Evolutionary conservation across 2,329 filamentous ascomycete species (phyloP), one percentile per base, ranked within the genome.

Genomic region (Diaporthe velutina): DNA sequence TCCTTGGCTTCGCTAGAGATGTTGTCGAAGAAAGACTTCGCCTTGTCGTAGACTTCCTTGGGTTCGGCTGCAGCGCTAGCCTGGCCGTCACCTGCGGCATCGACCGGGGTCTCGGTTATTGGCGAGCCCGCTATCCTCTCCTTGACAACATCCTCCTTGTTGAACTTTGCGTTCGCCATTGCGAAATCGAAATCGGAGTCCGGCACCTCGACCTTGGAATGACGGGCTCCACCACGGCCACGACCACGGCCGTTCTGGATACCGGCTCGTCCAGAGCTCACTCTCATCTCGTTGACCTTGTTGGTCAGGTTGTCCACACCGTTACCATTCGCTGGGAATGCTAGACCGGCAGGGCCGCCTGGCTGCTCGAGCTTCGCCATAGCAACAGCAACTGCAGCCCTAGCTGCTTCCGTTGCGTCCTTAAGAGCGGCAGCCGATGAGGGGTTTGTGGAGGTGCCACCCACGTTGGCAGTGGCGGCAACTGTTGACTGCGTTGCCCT

Each of bases 1-100:
- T 99, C 97, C 83, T 94, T 97, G 76, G 94, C 90, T 82, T 99
- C 97, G 78, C 95, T 98, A 0, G 95, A 98, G 77, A 99, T 98
- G 83, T 99, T 98, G 85, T 99, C 97, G 81, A 99, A 99, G 88
- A 99, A 99, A 1, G 95, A 98, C 4, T 87, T 92, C 7, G 92
- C 89, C 85, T 95, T 98, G 87, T 98, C 96, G 86, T 99, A 99
- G 0, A 91, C 89, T 40, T 84, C 82, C 17, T 84, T 80, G 17
- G 77, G 74, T 17, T 78, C 77, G 6, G 54, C 76, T 0, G 74
- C n/a, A 25, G 25, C 72, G 1, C 58, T 33, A 19, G 57, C 40
- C 7, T 76, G 74, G 28, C 42, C 70, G 15, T 71, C 68, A 15
- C 86, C 85, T 19, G 87, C 84, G 1, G 88, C 83, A 19, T 84